Conservation (phyloP, 331 rosid species). For the Ulmus americana region DNA sequence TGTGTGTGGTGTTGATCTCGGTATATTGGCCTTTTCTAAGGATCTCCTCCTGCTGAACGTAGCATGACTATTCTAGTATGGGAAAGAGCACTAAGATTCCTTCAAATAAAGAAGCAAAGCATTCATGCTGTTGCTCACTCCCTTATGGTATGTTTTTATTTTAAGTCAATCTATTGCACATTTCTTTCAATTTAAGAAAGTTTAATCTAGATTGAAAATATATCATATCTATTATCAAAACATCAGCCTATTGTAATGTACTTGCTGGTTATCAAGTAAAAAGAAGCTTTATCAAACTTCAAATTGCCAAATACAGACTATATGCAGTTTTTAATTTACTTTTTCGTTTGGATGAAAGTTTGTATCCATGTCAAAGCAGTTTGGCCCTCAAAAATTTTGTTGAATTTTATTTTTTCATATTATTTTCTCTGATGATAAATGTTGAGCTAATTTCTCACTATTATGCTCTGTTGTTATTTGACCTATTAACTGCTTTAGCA, state of each 20-base stretch:
- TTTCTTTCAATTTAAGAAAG: too few species aligned
- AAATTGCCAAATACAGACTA: too few species aligned
- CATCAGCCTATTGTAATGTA: too few species aligned
- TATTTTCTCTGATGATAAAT: not conserved
- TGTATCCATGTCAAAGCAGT: too few species aligned
- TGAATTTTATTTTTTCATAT: not conserved
- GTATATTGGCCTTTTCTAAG: constrained; percentile 93
- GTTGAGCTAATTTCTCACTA: not conserved
- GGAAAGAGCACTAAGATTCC: constrained; percentile 71
- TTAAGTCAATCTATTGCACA: too few species aligned
- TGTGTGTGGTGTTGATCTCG: constrained; percentile 75
- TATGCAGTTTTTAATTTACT: too few species aligned
- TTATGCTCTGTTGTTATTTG: not conserved
- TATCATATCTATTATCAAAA: not conserved
- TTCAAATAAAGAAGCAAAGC: constrained; percentile 55
- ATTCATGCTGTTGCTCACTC: constrained; percentile 88
- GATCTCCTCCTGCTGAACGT: constrained; percentile 99
- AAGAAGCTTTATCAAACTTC: too few species aligned
- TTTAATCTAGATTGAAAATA: too few species aligned
- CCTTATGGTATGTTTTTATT: constrained; percentile 55
- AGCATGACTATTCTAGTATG: constrained; percentile 92
- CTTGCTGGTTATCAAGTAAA: too few species aligned
- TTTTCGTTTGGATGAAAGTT: too few species aligned
- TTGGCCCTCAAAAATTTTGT: not conserved
- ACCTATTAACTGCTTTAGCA: not conserved